phyloP scores from a whole-genome alignment of 2,329 filamentous ascomycete species.

The Colletotrichum plurivorum region DNA sequence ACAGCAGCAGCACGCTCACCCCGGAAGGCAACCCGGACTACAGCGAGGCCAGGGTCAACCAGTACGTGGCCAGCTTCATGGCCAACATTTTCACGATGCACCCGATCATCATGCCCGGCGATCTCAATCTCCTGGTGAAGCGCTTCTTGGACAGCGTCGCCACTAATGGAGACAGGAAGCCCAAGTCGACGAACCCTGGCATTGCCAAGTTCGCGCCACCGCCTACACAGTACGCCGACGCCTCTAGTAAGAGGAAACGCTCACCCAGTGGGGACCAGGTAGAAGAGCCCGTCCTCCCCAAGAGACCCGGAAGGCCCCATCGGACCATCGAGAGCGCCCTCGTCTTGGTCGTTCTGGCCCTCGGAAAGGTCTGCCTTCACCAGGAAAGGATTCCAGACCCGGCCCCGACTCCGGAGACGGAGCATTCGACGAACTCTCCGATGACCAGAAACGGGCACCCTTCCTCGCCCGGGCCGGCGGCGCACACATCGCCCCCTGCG shows the following conservation, averaged over 20 bases:
- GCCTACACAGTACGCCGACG: conserved; percentile 7
- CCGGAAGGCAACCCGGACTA: conserved; percentile 69
- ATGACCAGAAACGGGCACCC: conserved; percentile 65
- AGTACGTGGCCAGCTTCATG: conserved; percentile 71
- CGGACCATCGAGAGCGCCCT: conserved; percentile 85
- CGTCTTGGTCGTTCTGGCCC: conserved; percentile 84
- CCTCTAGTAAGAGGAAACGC: conserved; percentile 67
- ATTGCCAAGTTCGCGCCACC: conserved; percentile 50
- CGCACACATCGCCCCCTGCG: conserved; percentile 69
- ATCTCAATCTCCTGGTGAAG: conserved; percentile 67
- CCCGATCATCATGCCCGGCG: conserved; percentile 69
- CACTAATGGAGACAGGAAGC: conserved; percentile 16
- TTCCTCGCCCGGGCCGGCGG: conserved; percentile 58
- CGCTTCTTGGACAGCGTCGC: conserved; percentile 67
- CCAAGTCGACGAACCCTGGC: conserved; percentile 33
- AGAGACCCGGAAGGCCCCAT: conserved; percentile 66
- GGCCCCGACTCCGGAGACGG: conserved; percentile 50
- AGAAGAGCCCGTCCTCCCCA: conserved; percentile 14
- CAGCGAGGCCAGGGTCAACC: conserved; percentile 62
- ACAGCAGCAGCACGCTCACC: conserved; percentile 55
- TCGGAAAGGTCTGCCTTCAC: conserved; percentile 84
- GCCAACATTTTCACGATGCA: conserved; percentile 76
- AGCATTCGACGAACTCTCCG: conserved; percentile 47
- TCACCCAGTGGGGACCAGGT: conserved; percentile 54
- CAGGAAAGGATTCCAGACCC: conserved; percentile 70